Base-by-base conservation (phyloP, 768 basidiomycete genomes). In the Cubamyces lactineus region DNA sequence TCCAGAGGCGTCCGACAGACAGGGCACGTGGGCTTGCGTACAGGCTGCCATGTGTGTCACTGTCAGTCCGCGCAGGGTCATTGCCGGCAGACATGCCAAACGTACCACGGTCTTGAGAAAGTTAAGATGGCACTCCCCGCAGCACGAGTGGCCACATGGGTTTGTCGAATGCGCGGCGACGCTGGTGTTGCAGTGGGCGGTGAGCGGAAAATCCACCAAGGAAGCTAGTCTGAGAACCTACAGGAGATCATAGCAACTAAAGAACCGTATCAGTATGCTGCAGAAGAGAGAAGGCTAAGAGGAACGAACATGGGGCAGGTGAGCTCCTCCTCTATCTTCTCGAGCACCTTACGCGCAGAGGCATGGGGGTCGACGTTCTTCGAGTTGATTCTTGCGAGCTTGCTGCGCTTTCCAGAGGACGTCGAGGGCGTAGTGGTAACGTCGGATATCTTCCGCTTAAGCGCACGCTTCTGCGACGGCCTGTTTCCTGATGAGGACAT, bases 61-160 rank as follows among this genome's bases (percentile, higher is more conserved):
- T 11, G 34, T 7, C 9, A 11, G 34, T 34, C 34, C 5, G 34
- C 1, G 34, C 9, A 34, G 34, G 34, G 34, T 11, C 6, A 9
- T 34, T 9, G 34, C 34, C 11, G n/a, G 21, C 28, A 52, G 34
- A 24, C 50, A 34, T 5, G 11, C 30, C 15, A 26, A 38, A 24
- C 11, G 69, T 4, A 81, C 46, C 61, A 87, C 59, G 15, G n/a
- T 34, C 40, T 69, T 67, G 54, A 84, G 75, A 89, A 89, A 91
- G 59, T 77, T 72, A 73, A 81, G 79, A 12, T 82, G 83, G 68
- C 90, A 92, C 43, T 83, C 79, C 8, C 86, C 90, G 60, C 90
- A 92, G 62, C 82, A 82, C 24, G 83, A 85, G 69, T 92, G 90
- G 13, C 90, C 90, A 66, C 90, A 92, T 2, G 89, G 87, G 68